Base-by-base conservation (phyloP, 2,329 filamentous ascomycete species). In the Zymoseptoria brevis region DNA sequence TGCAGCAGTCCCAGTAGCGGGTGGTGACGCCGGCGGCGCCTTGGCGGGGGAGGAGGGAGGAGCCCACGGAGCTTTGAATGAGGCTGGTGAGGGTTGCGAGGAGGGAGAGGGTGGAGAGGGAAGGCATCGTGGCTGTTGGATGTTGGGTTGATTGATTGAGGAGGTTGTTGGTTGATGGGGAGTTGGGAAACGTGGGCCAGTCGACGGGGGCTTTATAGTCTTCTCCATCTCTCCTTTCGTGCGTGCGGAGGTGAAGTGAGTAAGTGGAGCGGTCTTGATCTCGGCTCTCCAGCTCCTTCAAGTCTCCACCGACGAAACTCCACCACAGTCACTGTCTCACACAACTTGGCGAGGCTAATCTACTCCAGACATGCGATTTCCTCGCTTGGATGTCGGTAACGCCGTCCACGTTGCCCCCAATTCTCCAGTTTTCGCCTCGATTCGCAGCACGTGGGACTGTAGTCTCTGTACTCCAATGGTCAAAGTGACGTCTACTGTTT, bases 1-100 rank as follows among this genome's bases (percentile, higher is more conserved):
- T 89, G 76, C 86, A 88, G 76, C 86, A 88, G 71, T 88, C 86
- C 81, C 82, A 74, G 62, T 73, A 72, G 54, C 70, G 65, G 48
- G 71, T 74, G 22, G 68, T 69, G 16, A 21, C 45, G 16, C 51
- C 51, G 1, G 51, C 51, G 11, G 21, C 8, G 22, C 51, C 51
- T 29, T 54, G 55, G 81, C 82, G 75, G 65, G 74, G 74, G 55
- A 73, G 69, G 19, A 72, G 74, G 29, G 73, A 74, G 24, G 55
- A 65, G 48, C 73, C 74, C n/a, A n/a, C n/a, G n/a, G n/a, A n/a
- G n/a, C n/a, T n/a, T 21, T 68, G 64, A 50, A 69, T 69, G 45
- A 68, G 67, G 49, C 60, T 63, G n/a, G 61, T 56, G 24, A 68
- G 67, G 19, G 54, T 61, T 21, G 61, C 50, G 21, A 70, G 41